phyloP scores from a whole-genome alignment of 2,329 filamentous ascomycete species.

The Pyrenophora tritici-repentis region DNA sequence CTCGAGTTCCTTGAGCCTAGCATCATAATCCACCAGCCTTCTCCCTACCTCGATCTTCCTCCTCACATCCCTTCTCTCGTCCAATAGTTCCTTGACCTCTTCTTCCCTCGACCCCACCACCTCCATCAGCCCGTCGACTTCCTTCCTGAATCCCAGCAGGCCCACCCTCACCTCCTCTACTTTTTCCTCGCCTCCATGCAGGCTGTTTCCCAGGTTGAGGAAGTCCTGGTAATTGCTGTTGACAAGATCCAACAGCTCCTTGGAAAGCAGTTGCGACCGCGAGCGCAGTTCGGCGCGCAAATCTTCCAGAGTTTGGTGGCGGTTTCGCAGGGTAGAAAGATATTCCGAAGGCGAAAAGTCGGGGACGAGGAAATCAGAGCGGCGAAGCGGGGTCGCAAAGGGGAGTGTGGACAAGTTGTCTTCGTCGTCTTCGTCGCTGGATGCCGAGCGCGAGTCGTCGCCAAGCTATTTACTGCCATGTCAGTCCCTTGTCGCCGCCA shows the following conservation, averaged over 20 bases:
- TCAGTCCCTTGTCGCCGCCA: neutral
- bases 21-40: slow-evolving; percentile 68
- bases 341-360: slow-evolving; percentile 81
- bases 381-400: slow-evolving; percentile 83
- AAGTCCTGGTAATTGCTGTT: slow-evolving; percentile 96
- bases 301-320: slow-evolving; percentile 96
- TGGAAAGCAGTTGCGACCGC: slow-evolving; percentile 76
- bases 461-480: slow-evolving; percentile 6
- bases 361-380: slow-evolving; percentile 76
- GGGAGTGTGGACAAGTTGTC: slow-evolving; percentile 70
- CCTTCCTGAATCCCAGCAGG: slow-evolving; percentile 80
- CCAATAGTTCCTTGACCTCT: slow-evolving; percentile 66
- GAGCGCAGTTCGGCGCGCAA: slow-evolving; percentile 83
- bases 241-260: slow-evolving; percentile 90
- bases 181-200: slow-evolving; percentile 87
- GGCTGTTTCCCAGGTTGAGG: slow-evolving; percentile 76
- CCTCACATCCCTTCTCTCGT: slow-evolving; percentile 73
- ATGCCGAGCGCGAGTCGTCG: slow-evolving; percentile 18
- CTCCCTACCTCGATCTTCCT: slow-evolving; percentile 66
- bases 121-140: slow-evolving; percentile 74
- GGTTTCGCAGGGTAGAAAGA: slow-evolving; percentile 79
- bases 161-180: slow-evolving; percentile 89
- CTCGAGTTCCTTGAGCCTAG: slow-evolving; percentile 67
- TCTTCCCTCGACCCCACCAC: slow-evolving; percentile 66
- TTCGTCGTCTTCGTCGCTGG: slow-evolving; percentile 54